Conservation (phyloP, 2,329 filamentous ascomycete species). For the Magnaporthiopsis rhizophila region DNA sequence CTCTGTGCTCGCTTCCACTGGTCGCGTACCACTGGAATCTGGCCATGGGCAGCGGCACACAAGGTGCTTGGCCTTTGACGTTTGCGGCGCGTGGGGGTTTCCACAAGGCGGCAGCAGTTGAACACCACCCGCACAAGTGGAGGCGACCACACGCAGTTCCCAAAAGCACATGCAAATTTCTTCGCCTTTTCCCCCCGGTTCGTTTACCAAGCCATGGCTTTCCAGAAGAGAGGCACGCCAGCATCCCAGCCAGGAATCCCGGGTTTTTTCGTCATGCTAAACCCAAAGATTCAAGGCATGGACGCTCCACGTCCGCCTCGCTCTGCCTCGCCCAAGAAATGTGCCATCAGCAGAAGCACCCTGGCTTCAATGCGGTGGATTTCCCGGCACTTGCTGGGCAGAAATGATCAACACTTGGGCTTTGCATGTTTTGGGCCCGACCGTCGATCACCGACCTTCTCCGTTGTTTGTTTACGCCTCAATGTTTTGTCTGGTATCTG, state of each 20-base stretch:
- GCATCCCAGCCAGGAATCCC: neutral
- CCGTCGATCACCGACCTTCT: neutral
- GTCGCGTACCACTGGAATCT: neutral
- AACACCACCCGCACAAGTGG: neutral
- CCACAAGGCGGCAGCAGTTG: neutral
- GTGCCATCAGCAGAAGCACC: neutral
- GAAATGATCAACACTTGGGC: neutral
- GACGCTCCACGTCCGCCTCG: neutral
- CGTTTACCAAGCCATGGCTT: neutral
- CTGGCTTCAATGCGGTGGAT: neutral
- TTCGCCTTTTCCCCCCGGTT: neutral
- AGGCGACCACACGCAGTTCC: neutral
- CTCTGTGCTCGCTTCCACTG: neutral
- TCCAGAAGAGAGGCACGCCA: neutral
- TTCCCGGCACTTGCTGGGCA: neutral
- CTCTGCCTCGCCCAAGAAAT: neutral
- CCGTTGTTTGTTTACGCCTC: neutral
- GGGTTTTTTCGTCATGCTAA: neutral
- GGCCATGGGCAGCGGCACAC: neutral
- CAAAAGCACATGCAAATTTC: neutral
- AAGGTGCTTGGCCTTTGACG: neutral
- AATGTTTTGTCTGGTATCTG: too few relatives aligned
- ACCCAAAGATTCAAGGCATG: neutral
- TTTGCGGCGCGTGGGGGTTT: neutral
- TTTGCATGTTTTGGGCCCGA: neutral